Evolutionary conservation across 345 rosid genomes (phyloP), one percentile per base, ranked within the genome.

Genomic region (Lenwebbia sp.): DNA sequence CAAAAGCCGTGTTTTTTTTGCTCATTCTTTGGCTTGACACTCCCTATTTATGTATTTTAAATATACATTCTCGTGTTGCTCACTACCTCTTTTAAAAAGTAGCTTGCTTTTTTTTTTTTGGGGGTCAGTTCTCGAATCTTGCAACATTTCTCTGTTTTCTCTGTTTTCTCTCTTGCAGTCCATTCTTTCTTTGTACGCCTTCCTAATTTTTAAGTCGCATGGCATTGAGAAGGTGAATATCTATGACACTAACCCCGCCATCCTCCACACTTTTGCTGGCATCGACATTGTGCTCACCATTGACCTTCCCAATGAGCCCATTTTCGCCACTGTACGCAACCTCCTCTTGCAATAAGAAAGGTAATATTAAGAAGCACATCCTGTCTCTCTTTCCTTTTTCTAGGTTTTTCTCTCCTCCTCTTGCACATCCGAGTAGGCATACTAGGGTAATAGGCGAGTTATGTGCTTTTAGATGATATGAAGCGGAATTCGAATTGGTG

Each of bases 61-160:
- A 5, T 0, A 57, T 57, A 26, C 2, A 57, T 26, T 0, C 1
- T 25, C 10, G 25, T 2, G 6, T 4, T 13, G 26, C 3, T 0
- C 15, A 57, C 0, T 5, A 11, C 0, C 12, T 26, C 14, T 12
- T 7, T 2, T 57, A 11, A 26, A 56, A 56, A 26, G 30, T 57
- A 14, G 5, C 13, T 0, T 0, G 25, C 0, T 57, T 26, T 57
- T 26, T 26, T 0, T 57, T 57, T n/a, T 0, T 41, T 41, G 5
- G 44, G 44, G 44, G 6, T 41, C 44, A 40, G 3, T n/a, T 58
- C 33, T n/a, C 1, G 70, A 17, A 30, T 58, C 10, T n/a, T 13
- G 37, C 70, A n/a, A 7, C 37, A n/a, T n/a, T 17, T 60, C 21
- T 5, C 28, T 1, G n/a, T n/a, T n/a, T n/a, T n/a, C n/a, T n/a